Evolutionary conservation across 1,284 basidiomycete species (phyloP).

Genomic region (Athelia psychrophila): DNA sequence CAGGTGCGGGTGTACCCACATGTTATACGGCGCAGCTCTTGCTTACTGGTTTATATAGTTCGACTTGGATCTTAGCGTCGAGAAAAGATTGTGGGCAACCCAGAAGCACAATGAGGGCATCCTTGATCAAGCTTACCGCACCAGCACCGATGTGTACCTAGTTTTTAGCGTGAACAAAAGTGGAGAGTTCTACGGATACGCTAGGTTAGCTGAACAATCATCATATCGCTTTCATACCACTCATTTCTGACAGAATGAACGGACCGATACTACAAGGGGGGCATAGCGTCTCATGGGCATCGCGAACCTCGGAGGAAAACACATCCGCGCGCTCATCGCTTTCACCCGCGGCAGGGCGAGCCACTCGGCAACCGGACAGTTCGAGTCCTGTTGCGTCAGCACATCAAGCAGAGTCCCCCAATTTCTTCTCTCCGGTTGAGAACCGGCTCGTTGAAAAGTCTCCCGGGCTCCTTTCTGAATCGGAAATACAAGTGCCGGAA

Average conservation of each 20-base stretch:
- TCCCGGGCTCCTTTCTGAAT: conserved; percentile 27
- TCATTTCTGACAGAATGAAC: conserved; percentile 48
- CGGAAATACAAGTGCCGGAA: not conserved
- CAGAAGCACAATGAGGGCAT: conserved; percentile 92
- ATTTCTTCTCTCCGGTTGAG: conserved; percentile 40
- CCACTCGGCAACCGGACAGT: conserved; percentile 14
- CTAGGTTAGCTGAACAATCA: conserved; percentile 49
- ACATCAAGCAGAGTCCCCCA: not conserved
- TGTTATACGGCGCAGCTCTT: conserved; percentile 1
- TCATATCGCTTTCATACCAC: not conserved
- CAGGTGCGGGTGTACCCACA: conserved; percentile 45
- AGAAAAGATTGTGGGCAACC: conserved; percentile 85
- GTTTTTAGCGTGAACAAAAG: conserved; percentile 93
- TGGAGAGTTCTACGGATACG: conserved; percentile 88
- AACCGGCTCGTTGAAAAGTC: conserved; percentile 40
- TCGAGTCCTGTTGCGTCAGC: conserved; percentile 4
- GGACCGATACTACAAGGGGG: conserved; percentile 53
- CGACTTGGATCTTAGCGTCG: conserved; percentile 85
- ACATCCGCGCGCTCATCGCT: conserved; percentile 23
- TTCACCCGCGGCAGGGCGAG: conserved; percentile 18
- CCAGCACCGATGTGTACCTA: conserved; percentile 81
- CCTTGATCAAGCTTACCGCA: conserved; percentile 88
- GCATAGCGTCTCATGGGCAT: conserved; percentile 58
- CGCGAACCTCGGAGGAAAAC: conserved; percentile 37
- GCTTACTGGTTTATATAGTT: conserved; percentile 44